Base-by-base conservation (phyloP, 352 stramenopile genomes). In the Globisporangium nodosum region DNA sequence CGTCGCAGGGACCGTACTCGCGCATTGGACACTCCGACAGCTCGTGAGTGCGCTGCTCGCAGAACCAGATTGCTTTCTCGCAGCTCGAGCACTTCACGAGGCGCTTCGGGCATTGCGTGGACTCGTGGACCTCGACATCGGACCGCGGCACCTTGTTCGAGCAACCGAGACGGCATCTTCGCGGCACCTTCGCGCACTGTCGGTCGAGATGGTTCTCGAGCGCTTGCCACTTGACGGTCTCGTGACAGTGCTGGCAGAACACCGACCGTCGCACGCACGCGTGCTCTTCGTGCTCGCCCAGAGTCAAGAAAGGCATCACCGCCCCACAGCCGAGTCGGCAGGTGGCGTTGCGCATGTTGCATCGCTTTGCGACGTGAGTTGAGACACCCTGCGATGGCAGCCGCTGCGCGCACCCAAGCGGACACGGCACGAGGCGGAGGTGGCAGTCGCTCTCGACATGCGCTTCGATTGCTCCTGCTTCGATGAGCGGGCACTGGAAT, bases 301-400 rank as follows among this genome's bases (percentile, higher is more conserved):
- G 67, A 18, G 63, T 47, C 1, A 70, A 7, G n/a, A 76, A 75
- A 16, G 68, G 40, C 63, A 92, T 73, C 20, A 88, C 56, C 11
- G 66, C 51, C 1, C 73, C 70, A 45, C 84, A 93, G 18, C 79
- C 79, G 21, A 92, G 78, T 5, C 74, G 69, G 35, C 84, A 92
- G 18, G 33, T 30, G 4, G 59, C 45, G 27, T 90, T 88, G 24
- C 84, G 84, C 30, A 81, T 67, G 35, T 76, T 86, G 62, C 84
- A 93, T 5, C 76, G 73, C 55, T 76, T 81, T 21, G 58, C 54
- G n/a, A 83, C 42, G 51, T 93, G 84, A 30, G 55, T 30, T 0
- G 69, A 50, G 7, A 89, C 40, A 2, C 54, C 58, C n/a, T 78
- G 60, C 0, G 60, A 64, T 11, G 71, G 60, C n/a, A 90, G 60